A percentile compares a stretch with the other conserved stretches of the same genome.
phyloP scores from a whole-genome alignment of 2,329 filamentous ascomycete genomes.

The Colletotrichum aenigma region DNA sequence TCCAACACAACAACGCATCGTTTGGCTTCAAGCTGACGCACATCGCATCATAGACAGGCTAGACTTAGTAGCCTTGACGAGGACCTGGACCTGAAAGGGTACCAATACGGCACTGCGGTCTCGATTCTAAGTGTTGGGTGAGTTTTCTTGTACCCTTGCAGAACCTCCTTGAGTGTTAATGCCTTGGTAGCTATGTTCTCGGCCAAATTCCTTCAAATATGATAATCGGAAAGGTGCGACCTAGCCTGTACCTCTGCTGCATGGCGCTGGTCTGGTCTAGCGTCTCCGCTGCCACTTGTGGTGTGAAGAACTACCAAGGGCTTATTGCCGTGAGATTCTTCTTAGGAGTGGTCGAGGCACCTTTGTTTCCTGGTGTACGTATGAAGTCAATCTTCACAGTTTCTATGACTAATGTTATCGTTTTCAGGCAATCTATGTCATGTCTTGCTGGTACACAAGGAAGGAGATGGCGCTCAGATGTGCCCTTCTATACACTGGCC shows the following conservation, averaged over 20 bases:
- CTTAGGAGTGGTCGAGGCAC: constrained; percentile 21
- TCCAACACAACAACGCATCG: rapidly evolving
- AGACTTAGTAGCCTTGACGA: constrained; percentile 25
- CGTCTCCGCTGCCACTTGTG: constrained; percentile 22
- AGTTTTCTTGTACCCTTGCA: neutral
- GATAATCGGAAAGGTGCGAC: constrained; percentile 22
- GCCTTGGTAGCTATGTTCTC: neutral
- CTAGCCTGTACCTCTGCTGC: constrained; percentile 20
- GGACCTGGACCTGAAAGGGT: constrained; percentile 26
- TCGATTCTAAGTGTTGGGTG: constrained; percentile 28
- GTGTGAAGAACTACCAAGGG: constrained; percentile 20
- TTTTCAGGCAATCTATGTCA: constrained; percentile 18
- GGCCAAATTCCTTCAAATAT: constrained; percentile 23
- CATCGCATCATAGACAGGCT: constrained; percentile 20
- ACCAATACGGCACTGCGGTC: constrained; percentile 28
- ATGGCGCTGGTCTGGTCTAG: constrained; percentile 22
- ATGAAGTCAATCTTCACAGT: rapidly evolving
- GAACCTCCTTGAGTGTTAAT: rapidly evolving
- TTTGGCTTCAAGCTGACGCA: neutral
- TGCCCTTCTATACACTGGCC: constrained; percentile 27
- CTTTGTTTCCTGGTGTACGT: constrained; percentile 22
- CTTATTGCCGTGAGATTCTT: constrained; percentile 22
- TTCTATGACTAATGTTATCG: neutral
- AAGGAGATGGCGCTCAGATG: constrained; percentile 28
- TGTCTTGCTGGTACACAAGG: constrained; percentile 28